A percentile compares a stretch with the other conserved stretches of the same genome.
Evolutionary conservation across 805 yeast genomes (phyloP).

Genomic region (Helenozyma rhizophorensis): DNA sequence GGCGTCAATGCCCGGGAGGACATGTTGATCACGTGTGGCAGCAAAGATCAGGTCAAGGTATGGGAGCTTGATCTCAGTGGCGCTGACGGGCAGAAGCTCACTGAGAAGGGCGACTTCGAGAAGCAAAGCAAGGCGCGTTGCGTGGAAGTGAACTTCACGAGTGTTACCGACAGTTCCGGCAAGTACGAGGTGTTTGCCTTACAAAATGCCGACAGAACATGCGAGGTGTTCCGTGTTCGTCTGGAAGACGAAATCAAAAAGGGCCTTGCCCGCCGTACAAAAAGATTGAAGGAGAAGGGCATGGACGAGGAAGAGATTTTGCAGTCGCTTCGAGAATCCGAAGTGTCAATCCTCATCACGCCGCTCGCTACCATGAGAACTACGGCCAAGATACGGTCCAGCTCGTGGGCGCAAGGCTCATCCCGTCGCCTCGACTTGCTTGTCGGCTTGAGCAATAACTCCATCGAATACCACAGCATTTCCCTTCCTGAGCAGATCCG

Average conservation of each 20-base stretch:
- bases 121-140: constrained; percentile 77
- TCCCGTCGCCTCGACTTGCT: constrained; percentile 55
- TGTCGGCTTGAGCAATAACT: constrained; percentile 65
- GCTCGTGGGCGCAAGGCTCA: constrained; percentile 55
- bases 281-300: constrained; percentile 74
- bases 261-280: constrained; percentile 71
- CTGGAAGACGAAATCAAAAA: constrained; percentile 71
- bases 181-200: constrained; percentile 53
- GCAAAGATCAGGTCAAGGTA: constrained; percentile 75
- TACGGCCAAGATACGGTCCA: constrained; percentile 56
- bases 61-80: constrained; percentile 66
- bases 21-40: constrained; percentile 66
- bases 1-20: constrained; percentile 42
- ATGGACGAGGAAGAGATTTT: constrained; percentile 52
- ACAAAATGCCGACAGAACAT: constrained; percentile 75
- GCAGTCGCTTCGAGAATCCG: constrained; percentile 36
- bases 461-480: constrained; percentile 64
- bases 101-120: constrained; percentile 61
- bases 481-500: constrained; percentile 52
- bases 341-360: constrained; percentile 57
- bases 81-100: constrained; percentile 46
- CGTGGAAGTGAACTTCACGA: constrained; percentile 49
- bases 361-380: constrained; percentile 69
- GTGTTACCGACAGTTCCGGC: constrained; percentile 21
- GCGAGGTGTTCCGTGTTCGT: constrained; percentile 78